Evolutionary conservation across 164 flowering plant species (phyloP).

Genomic region (Vitis riparia): DNA sequence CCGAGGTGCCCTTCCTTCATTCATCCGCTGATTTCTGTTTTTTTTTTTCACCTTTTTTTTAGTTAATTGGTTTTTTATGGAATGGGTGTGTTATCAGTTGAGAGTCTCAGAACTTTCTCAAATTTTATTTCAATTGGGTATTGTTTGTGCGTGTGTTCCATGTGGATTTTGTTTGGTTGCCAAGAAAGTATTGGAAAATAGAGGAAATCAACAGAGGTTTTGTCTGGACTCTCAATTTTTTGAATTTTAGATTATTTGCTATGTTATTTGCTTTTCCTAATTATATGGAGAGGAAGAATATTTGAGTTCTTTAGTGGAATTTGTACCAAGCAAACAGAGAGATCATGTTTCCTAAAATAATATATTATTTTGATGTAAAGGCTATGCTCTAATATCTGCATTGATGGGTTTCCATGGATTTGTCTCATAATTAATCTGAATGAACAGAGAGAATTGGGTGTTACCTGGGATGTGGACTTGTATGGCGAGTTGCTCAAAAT

Average conservation of each 20-base stretch:
- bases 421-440: constrained; percentile 12
- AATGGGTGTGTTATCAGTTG: background rate
- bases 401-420: background rate
- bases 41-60: background rate
- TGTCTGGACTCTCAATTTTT: no score
- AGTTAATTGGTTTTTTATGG: background rate
- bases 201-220: no score
- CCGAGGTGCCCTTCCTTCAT: constrained; percentile 43
- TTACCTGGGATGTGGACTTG: constrained; percentile 89
- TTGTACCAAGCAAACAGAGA: no score
- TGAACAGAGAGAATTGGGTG: constrained; percentile 79
- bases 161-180: background rate
- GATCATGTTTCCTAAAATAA: no score
- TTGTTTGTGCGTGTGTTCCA: no score
- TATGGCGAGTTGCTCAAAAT: constrained; percentile 96
- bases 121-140: background rate
- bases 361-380: no score
- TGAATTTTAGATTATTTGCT: background rate
- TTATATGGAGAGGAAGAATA: background rate
- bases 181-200: background rate
- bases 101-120: background rate
- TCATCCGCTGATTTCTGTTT: background rate
- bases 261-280: background rate
- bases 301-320: no score
- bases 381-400: background rate